A percentile compares a stretch with the other conserved stretches of the same genome.
Evolutionary conservation across 2,329 filamentous ascomycete species (phyloP).

Genomic region (Fusarium heterosporum): DNA sequence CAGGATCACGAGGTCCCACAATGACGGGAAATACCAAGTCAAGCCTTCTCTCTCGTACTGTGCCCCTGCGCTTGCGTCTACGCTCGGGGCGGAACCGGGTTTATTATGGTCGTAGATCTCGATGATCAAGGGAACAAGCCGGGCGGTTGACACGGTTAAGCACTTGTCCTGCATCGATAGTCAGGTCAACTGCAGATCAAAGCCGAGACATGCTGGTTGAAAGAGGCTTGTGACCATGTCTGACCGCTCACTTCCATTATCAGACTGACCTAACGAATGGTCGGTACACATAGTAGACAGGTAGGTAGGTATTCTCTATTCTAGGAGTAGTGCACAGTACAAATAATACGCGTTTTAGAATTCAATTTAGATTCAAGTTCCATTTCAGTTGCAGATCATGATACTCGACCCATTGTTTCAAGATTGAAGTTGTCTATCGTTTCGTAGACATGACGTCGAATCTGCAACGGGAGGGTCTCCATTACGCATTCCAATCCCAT

Average conservation of each 20-base stretch:
- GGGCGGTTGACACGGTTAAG: slow-evolving; percentile 10
- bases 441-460: slow-evolving; percentile 35
- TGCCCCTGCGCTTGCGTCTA: slow-evolving; percentile 22
- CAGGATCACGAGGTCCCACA: slow-evolving; percentile 36
- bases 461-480: neutral
- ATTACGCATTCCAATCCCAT: slow-evolving; percentile 12
- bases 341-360: slow-evolving; percentile 5
- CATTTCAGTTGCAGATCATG: slow-evolving; percentile 31
- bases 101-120: slow-evolving; percentile 28
- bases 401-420: slow-evolving; percentile 34
- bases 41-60: slow-evolving; percentile 2
- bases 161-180: slow-evolving; percentile 16
- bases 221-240: slow-evolving; percentile 15
- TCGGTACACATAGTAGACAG: neutral
- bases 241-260: neutral
- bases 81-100: neutral
- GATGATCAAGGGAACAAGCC: slow-evolving; percentile 36
- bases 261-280: neutral
- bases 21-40: slow-evolving; percentile 33
- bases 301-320: neutral
- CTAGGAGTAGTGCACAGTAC: slow-evolving; percentile 1
- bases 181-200: slow-evolving; percentile 14
- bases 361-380: slow-evolving; percentile 6
- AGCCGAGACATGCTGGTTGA: neutral
- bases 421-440: neutral